Percentiles rank a stretch among this genome's conserved stretches.
Conservation (phyloP, 2,329 filamentous ascomycete genomes). For the Sphaceloma murrayae region DNA sequence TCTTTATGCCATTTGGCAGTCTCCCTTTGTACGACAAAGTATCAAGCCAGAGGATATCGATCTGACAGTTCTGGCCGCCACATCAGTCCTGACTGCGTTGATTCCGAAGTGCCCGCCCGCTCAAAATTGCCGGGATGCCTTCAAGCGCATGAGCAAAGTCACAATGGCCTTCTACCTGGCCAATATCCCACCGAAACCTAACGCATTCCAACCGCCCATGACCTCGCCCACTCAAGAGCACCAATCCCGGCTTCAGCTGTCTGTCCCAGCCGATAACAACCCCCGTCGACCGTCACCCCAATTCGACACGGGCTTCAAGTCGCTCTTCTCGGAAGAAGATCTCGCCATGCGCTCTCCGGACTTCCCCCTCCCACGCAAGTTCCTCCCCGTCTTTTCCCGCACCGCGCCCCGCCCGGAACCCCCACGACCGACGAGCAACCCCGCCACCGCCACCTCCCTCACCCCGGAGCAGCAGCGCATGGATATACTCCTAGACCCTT, state of each 20-base stretch:
- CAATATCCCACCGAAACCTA: slow-evolving; percentile 4
- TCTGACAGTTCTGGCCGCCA: slow-evolving; percentile 86
- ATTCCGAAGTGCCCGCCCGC: slow-evolving; percentile 92
- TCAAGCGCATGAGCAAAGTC: slow-evolving; percentile 88
- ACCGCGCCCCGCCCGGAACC: not conserved
- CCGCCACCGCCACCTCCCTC: slow-evolving; percentile 6
- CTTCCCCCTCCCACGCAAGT: slow-evolving; percentile 19
- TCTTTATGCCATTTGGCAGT: slow-evolving; percentile 96
- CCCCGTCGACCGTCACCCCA: slow-evolving; percentile 39
- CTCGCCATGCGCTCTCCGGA: slow-evolving; percentile 28
- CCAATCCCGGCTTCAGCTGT: slow-evolving; percentile 13
- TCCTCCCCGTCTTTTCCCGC: slow-evolving; percentile 3
- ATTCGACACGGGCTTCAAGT: slow-evolving; percentile 50
- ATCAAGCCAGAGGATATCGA: slow-evolving; percentile 94
- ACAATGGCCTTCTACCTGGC: slow-evolving; percentile 88
- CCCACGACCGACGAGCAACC: slow-evolving; percentile 7
- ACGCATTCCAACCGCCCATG: not conserved
- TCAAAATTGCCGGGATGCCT: slow-evolving; percentile 88
- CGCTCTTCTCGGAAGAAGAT: slow-evolving; percentile 41
- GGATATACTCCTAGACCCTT: slow-evolving; percentile 2
- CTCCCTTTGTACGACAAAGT: slow-evolving; percentile 72
- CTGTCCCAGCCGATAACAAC: not conserved
- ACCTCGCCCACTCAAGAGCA: slow-evolving; percentile 7
- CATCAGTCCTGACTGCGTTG: slow-evolving; percentile 81
- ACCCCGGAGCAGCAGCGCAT: not conserved